Base-by-base conservation (phyloP, 805 yeast species). In the Zygotorulaspora chibaensis region DNA sequence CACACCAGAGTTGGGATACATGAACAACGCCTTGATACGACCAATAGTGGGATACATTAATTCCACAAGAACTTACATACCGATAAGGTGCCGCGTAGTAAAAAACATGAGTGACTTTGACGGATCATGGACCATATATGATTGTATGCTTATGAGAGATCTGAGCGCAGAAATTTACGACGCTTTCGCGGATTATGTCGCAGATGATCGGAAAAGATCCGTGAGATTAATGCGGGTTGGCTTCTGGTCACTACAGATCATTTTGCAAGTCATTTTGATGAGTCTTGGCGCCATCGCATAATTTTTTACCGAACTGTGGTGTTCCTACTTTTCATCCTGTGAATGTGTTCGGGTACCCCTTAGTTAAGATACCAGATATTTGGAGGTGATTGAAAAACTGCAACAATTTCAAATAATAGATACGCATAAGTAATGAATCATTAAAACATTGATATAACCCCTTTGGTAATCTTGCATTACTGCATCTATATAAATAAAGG, bases 41-140 rank as follows among this genome's bases (percentile, higher is more conserved):
- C 99, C 99, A 0, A 90, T 93, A 61, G 96, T 93, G 18, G 97
- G 90, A 1, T 93, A 91, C 65, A 91, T 93, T 62, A 93, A 93
- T 62, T 84, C 93, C 30, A 77, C 86, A 48, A 86, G 87, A 58
- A 88, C 98, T 0, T 86, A 83, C 58, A 90, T 93, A 48, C 96
- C 96, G 36, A 81, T 91, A 47, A 75, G 81, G 50, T 87, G 96
- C 59, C 79, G 88, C 3, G 81, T 93, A 8, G 83, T 84, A 28
- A 93, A 93, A 61, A 76, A 79, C 37, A 67, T 89, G 17, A 70
- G 73, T 23, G 99, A 93, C 59, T 93, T 93, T 63, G 89, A 87
- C 57, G 99, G 99, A 0, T 80, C 96, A 7, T 93, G 99, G 99
- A 91, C 99, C 1, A 74, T 88, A 2, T 93, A 89, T 65, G 99